These are phyloP conservation scores for Cladophialophora bantiana DNA, from an alignment of 2,329 filamentous ascomycete genomes.

Conservation along the genomic window DNA sequence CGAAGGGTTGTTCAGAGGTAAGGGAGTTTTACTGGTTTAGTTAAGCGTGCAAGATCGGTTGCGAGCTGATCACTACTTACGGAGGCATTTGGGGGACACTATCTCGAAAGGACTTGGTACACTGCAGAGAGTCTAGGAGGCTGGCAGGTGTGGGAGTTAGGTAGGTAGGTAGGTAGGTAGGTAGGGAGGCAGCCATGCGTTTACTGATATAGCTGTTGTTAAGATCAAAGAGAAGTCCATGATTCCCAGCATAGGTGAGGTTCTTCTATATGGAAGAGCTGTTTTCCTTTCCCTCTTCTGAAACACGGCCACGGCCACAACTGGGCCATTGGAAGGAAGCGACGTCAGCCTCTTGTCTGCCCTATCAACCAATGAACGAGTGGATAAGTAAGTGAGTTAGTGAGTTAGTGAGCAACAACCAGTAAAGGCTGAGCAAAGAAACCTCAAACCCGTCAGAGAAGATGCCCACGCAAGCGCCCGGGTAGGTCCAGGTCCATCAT, in stretches of 20 bases:
- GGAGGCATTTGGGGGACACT: background rate
- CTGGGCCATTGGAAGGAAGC: background rate
- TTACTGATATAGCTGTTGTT: background rate
- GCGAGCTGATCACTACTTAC: background rate
- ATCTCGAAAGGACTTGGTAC: background rate
- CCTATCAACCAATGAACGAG: background rate
- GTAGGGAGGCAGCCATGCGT: no score
- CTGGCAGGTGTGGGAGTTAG: background rate
- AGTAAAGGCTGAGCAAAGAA: background rate
- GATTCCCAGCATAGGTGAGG: background rate
- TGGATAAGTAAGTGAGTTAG: background rate
- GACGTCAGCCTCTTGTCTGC: background rate
- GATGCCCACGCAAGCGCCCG: background rate
- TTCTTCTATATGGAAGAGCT: background rate
- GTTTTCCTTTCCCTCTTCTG: background rate
- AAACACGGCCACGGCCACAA: background rate
- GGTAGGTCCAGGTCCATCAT: background rate
- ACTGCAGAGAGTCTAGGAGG: background rate
- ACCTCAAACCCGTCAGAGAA: background rate
- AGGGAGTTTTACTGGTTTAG: background rate
- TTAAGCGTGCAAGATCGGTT: background rate
- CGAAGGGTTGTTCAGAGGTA: background rate
- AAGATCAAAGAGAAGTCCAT: background rate
- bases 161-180: background rate
- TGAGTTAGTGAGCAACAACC: background rate